Evolutionary conservation across 108 stramenopile species (phyloP).

Genomic region (Nannochloropsis gaditana): DNA sequence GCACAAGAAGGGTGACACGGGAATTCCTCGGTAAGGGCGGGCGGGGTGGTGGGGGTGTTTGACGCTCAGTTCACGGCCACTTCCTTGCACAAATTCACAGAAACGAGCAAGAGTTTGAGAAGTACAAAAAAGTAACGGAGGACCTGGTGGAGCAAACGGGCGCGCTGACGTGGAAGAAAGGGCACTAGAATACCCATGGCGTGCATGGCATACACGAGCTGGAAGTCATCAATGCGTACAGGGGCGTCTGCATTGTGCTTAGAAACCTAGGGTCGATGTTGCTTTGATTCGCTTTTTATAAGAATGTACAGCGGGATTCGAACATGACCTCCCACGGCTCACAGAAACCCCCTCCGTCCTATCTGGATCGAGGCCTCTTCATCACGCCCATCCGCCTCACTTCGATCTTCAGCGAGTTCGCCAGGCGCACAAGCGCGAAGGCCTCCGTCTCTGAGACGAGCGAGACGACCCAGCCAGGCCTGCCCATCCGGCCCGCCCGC

Average conservation of each 20-base stretch:
- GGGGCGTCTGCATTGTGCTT: too few species aligned
- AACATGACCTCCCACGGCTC: too few species aligned
- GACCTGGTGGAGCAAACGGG: conserved; percentile 31
- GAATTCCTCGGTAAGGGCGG: conserved; percentile 38
- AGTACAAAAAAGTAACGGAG: conserved; percentile 26
- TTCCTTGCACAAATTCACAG: not conserved
- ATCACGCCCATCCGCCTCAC: conserved; percentile 23
- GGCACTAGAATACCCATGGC: not conserved
- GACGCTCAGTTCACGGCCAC: not conserved
- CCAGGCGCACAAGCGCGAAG: conserved; percentile 46
- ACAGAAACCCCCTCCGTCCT: too few species aligned
- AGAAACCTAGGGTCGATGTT: too few species aligned
- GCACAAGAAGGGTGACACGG: conserved; percentile 53
- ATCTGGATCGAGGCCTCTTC: not conserved
- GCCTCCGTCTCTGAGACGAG: conserved; percentile 48
- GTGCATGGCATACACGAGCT: too few species aligned
- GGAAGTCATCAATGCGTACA: not conserved
- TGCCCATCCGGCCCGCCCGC: conserved; percentile 47
- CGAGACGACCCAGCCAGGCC: conserved; percentile 39
- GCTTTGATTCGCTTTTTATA: too few species aligned
- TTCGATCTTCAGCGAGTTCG: conserved; percentile 37
- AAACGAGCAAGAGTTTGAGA: conserved; percentile 20
- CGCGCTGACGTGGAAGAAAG: conserved; percentile 16
- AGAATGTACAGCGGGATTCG: too few species aligned
- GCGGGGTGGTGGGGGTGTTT: not conserved